Base-by-base conservation (phyloP, 306 rosid species). In the Delonix regia region DNA sequence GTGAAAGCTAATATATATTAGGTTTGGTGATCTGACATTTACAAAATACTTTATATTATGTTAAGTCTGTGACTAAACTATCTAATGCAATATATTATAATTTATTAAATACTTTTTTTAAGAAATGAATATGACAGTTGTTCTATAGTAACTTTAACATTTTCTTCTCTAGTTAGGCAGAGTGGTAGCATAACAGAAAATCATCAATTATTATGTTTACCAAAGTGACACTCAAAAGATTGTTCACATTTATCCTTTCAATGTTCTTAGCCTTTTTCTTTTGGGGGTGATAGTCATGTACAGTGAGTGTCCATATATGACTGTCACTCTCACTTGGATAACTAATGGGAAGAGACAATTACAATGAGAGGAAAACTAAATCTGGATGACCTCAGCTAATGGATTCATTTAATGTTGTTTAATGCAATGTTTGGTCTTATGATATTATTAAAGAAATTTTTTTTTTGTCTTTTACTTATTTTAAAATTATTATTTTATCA, bases 301-400 rank as follows among this genome's bases (percentile, higher is more conserved):
- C 6, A 68, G 70, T 69, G 77, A n/a, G n/a, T n/a, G n/a, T n/a
- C n/a, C n/a, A n/a, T n/a, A n/a, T n/a, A 69, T 24, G 51, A 69
- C 12, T 36, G 86, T 80, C 78, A 18, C 65, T 77, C 77, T 82
- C 76, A 34, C 56, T 41, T 73, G 74, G 59, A 42, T 42, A 70
- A 75, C 64, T 84, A 73, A 57, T 44, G n/a, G 21, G 83, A 85
- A 70, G 33, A 73, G 72, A 78, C 72, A 78, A 16, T 44, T 47
- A 36, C 64, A 24, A 63, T 25, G 27, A 51, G 77, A 70, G 68
- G 34, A 73, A 8, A 62, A 66, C 71, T 18, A 81, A 85, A 83
- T 85, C 87, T 19, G 3, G n/a, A 47, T 76, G 89, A 87, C 73
- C 88, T 81, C 88, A 85, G 22, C 81, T 24, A 52, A 81, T 49